Evolutionary conservation across 2,329 filamentous ascomycete genomes (phyloP), one percentile per base, ranked within the genome.

Genomic region (Phoma sp.): DNA sequence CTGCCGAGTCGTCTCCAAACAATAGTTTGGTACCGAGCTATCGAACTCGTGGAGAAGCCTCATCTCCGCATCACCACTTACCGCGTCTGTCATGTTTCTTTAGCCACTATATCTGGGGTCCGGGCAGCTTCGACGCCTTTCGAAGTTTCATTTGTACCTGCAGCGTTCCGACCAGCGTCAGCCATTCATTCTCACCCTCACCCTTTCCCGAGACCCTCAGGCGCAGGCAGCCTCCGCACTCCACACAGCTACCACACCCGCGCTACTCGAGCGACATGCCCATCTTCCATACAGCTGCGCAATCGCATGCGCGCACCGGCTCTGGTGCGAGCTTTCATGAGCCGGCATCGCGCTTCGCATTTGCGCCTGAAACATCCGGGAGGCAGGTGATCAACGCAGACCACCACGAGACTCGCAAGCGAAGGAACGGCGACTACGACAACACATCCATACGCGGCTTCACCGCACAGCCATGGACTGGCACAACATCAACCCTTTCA

Each of bases 321-420:
- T 60, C 62, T 23, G 55, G 56, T 9, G 45, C 50, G 18, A 57
- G 56, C 45, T 56, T 64, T 29, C 64, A 66, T 43, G 65, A 66
- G 20, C 47, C 69, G 29, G 49, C 53, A 9, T 54, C 62, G 58
- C 67, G 64, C 54, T 67, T 62, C 48, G 55, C 65, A 14, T 57
- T 62, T 52, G 59, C 54, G 23, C 38, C 57, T 64, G 67, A 67
- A 60, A 70, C 68, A 37, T 58, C 62, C 26, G 57, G 57, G 10
- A 60, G 60, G 28, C 70, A 68, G 65, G 59, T 72, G 68, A 71
- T 61, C 42, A 61, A 65, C 34, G 53, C 62, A 48, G 60, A 57
- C 54, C 63, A 52, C 43, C 65, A 69, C 65, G 68, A 62, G 65
- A 67, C 67, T 56, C 66, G 69, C 47, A 74, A 72, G 51, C 70